Percentiles rank a stretch among this genome's conserved stretches.
phyloP scores from a whole-genome alignment of 2,329 filamentous ascomycete genomes.

The Colletotrichum navitas region DNA sequence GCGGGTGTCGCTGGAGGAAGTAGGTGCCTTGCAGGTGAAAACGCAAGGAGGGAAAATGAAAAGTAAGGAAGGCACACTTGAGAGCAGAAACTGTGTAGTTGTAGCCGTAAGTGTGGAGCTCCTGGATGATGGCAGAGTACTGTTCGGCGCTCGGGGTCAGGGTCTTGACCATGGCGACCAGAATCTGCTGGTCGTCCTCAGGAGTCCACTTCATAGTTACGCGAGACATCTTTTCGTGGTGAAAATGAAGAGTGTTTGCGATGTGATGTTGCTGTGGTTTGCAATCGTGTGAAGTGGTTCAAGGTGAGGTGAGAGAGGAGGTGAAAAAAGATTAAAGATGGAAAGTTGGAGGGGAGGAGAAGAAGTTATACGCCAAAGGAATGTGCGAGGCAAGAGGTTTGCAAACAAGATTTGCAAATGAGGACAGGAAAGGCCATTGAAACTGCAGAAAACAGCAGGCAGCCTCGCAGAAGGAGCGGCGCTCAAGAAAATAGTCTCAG shows the following conservation, averaged over 20 bases:
- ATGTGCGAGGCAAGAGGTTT: neutral
- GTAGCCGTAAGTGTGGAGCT: conserved; percentile 52
- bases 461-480: conserved; percentile 2
- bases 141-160: conserved; percentile 50
- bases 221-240: conserved; percentile 34
- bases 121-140: conserved; percentile 54
- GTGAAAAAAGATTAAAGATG: neutral
- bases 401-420: neutral
- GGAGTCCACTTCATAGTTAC: conserved; percentile 57
- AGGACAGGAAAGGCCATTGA: neutral
- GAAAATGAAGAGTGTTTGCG: neutral
- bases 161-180: conserved; percentile 56
- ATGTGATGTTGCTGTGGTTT: neutral
- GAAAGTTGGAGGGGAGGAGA: conserved; percentile 9
- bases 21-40: conserved; percentile 1
- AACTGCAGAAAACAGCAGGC: conserved; percentile 1
- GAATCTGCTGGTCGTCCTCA: conserved; percentile 58
- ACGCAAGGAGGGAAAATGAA: conserved; percentile 15
- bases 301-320: neutral
- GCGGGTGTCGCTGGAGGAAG: neutral
- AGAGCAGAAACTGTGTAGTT: conserved; percentile 56
- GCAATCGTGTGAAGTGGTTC: neutral
- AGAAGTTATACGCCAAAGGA: neutral
- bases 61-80: conserved; percentile 48
- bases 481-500: neutral